phyloP scores from a whole-genome alignment of 352 stramenopile genomes.

The Phytophthora quininea region DNA sequence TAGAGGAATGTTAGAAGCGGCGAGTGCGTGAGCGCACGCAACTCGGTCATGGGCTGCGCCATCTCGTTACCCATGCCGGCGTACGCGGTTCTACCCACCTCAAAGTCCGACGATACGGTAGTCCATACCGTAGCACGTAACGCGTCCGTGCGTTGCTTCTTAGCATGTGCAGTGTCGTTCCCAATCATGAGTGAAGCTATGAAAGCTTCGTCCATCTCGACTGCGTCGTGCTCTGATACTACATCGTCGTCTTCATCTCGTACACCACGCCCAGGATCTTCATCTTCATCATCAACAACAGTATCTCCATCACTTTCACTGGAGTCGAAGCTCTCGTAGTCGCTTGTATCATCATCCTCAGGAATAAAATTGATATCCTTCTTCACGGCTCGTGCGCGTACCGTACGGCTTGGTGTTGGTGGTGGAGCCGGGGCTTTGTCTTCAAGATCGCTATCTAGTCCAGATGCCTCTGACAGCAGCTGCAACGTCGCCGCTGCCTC shows the following conservation, averaged over 20 bases:
- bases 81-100: not conserved
- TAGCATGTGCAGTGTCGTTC: not conserved
- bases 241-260: no score
- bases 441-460: slow-evolving; percentile 9
- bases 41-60: slow-evolving; percentile 1
- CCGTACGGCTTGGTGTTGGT: not conserved
- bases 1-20: slow-evolving; percentile 28
- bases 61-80: not conserved
- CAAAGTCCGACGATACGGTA: slow-evolving; percentile 1
- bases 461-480: slow-evolving; percentile 13
- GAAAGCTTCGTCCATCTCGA: slow-evolving; percentile 9
- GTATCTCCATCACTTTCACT: not conserved
- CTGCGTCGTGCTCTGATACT: not conserved
- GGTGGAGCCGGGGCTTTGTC: not conserved
- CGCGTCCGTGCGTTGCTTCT: not conserved
- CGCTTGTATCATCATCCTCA: not conserved
- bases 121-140: slow-evolving; percentile 11
- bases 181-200: slow-evolving; percentile 4
- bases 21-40: not conserved
- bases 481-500: slow-evolving; percentile 16
- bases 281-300: not conserved
- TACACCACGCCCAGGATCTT: not conserved
- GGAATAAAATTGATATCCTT: slow-evolving; percentile 1
- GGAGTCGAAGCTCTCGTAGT: not conserved
- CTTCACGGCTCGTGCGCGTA: not conserved